A percentile compares a stretch with the other conserved stretches of the same genome.
Conservation (phyloP, 2,329 filamentous ascomycete genomes). For the Colletotrichum tropicale region DNA sequence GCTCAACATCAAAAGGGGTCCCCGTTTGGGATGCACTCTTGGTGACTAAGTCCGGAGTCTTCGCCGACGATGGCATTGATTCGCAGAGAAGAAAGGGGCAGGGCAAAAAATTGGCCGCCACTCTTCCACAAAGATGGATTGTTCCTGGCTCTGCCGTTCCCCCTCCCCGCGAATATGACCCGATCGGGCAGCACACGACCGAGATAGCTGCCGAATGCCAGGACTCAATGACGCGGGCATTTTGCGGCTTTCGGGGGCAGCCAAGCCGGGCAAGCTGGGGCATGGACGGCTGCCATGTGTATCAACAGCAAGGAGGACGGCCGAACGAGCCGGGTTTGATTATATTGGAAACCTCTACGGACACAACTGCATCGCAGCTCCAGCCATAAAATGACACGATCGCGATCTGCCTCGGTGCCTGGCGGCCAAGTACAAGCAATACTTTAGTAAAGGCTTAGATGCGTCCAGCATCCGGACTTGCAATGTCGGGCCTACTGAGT, state of each 20-base stretch:
- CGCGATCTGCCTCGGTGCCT: neutral
- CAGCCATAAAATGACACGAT: neutral
- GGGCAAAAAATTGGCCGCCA: neutral
- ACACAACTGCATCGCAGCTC: neutral
- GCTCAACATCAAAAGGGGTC: neutral
- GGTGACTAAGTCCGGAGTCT: neutral
- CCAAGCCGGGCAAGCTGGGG: neutral
- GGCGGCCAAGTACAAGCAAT: neutral
- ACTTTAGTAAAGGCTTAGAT: neutral
- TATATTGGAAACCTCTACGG: neutral
- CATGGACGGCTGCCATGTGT: neutral
- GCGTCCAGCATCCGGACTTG: neutral
- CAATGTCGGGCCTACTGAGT: neutral
- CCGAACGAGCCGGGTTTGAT: neutral
- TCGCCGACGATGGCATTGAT: neutral
- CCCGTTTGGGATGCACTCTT: neutral
- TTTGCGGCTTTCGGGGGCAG: neutral
- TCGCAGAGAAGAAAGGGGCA: neutral
- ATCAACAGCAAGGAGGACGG: neutral
- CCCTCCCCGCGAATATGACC: neutral
- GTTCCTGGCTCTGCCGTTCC: neutral
- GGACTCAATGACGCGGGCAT: conserved; percentile 6
- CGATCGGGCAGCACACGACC: neutral
- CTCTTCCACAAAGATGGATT: neutral
- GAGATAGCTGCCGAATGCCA: neutral